phyloP scores from a whole-genome alignment of 2,329 filamentous ascomycete species.

The Monosporascus sp. region DNA sequence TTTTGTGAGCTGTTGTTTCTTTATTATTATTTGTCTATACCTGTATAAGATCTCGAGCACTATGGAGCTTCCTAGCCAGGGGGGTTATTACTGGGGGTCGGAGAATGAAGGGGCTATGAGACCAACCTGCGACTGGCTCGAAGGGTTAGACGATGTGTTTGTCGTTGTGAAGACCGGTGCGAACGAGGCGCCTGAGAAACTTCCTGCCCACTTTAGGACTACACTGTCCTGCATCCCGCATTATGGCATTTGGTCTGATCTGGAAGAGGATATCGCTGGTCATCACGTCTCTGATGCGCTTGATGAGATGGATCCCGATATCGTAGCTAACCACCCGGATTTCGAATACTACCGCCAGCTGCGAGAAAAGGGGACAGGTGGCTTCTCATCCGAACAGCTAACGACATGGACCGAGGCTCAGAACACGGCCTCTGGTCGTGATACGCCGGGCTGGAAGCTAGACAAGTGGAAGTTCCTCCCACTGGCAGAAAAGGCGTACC shows the following conservation, averaged over 20 bases:
- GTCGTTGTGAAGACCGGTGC: conserved; percentile 56
- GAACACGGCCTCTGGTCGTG: conserved; percentile 26
- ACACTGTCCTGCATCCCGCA: conserved; percentile 50
- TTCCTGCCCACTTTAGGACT: conserved; percentile 48
- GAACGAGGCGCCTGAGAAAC: conserved; percentile 48
- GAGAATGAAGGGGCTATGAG: neutral
- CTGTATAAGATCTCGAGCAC: neutral
- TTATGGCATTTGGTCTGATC: conserved; percentile 54
- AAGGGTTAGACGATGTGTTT: conserved; percentile 45
- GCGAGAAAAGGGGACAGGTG: conserved; percentile 34
- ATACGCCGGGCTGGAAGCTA: conserved; percentile 43
- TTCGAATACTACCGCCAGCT: conserved; percentile 47
- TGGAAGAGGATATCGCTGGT: conserved; percentile 44
- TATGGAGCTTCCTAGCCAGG: neutral
- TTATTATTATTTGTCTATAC: neutral
- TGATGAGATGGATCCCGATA: conserved; percentile 33
- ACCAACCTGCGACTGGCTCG: conserved; percentile 8
- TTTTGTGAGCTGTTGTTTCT: neutral
- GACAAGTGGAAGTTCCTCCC: conserved; percentile 56
- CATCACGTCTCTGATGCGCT: conserved; percentile 45
- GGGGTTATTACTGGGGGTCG: neutral
- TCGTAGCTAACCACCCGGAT: conserved; percentile 36
- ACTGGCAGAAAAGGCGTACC: conserved; percentile 42
- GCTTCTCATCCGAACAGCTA: conserved; percentile 29
- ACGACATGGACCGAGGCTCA: conserved; percentile 21